Base-by-base conservation (phyloP, 1,284 basidiomycete species). In the Nidula niveotomentosa region DNA sequence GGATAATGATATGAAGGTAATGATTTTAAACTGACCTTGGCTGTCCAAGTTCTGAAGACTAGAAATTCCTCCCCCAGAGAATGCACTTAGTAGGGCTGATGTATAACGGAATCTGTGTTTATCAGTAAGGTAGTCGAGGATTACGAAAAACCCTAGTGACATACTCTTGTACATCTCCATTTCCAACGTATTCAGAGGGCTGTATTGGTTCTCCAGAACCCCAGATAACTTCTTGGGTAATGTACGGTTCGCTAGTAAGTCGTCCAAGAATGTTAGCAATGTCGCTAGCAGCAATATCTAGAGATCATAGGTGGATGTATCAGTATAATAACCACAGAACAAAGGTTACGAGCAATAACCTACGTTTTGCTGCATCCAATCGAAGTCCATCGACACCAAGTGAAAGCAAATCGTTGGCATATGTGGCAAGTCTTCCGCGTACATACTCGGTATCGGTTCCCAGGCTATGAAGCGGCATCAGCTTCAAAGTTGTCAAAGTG, bases 341-440 rank as follows among this genome's bases (percentile, higher is more conserved):
- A 37, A 23, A 18, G 30, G 30, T 33, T 15, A 12, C 12, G 36
- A 13, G 30, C 23, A 33, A 13, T 49, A 44, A 61, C 72, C 53
- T 61, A 87, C 85, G 78, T 69, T 88, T 89, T 0, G 85, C 78
- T 7, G 87, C 85, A 65, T 90, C 87, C 37, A 89, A 68, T 0
- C 86, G 77, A 41, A 90, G 69, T 0, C 88, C 88, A 61, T 85
- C 84, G 1, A 83, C 78, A 1, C 86, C 86, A 9, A 89, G 71
- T 1, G 80, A 81, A 30, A 87, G 56, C 2, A 88, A 66, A 52
- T 88, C 84, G 58, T 88, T 85, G 2, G 64, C 81, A 64, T 88
- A 88, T 13, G 69, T 59, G 0, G 84, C 84, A 1, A 88, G 76
- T 7, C 74, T 67, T 0, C 64, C 65, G 35, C 80, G 76, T 17